These are phyloP conservation scores for Periglandula ipomoeae DNA, from an alignment of 2,329 filamentous ascomycete species.

Conservation along the genomic window DNA sequence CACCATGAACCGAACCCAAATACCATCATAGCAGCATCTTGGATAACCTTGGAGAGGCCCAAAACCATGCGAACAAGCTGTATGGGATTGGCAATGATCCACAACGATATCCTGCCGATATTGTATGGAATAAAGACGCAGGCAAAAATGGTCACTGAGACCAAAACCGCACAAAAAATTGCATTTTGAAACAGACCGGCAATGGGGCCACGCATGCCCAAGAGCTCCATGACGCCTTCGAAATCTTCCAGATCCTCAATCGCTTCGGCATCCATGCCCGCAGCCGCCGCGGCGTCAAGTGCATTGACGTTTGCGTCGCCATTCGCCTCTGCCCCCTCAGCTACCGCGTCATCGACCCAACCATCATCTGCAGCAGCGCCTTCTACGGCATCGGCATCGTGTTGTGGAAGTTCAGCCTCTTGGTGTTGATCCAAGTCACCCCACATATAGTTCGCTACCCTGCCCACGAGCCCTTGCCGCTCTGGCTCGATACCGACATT, in stretches of 20 bases:
- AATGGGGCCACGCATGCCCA: conserved; percentile 91
- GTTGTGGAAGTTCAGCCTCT: conserved; percentile 16
- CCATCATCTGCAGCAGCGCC: conserved; percentile 43
- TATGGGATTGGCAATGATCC: conserved; percentile 70
- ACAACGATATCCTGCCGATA: conserved; percentile 74
- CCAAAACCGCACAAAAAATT: conserved; percentile 84
- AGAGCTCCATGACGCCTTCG: conserved; percentile 89
- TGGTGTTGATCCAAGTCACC: conserved; percentile 37
- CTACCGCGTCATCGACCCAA: conserved; percentile 15
- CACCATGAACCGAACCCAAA: conserved; percentile 45
- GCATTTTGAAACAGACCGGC: conserved; percentile 88
- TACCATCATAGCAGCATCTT: conserved; percentile 63
- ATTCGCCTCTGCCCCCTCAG: conserved; percentile 26
- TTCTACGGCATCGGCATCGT: conserved; percentile 35
- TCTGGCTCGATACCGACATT: conserved; percentile 10
- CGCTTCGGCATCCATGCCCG: conserved; percentile 63
- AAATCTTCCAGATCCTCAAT: conserved; percentile 87
- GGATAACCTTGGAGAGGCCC: conserved; percentile 64
- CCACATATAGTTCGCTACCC: conserved; percentile 54
- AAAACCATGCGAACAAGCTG: conserved; percentile 66
- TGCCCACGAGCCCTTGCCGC: conserved; percentile 18
- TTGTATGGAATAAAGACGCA: conserved; percentile 91
- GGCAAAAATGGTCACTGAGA: conserved; percentile 74
- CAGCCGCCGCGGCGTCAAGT: conserved; percentile 37
- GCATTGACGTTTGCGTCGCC: conserved; percentile 26